These are phyloP conservation scores for Rubus parviflorus DNA, from an alignment of 306 rosid species.

Conservation along the genomic window DNA sequence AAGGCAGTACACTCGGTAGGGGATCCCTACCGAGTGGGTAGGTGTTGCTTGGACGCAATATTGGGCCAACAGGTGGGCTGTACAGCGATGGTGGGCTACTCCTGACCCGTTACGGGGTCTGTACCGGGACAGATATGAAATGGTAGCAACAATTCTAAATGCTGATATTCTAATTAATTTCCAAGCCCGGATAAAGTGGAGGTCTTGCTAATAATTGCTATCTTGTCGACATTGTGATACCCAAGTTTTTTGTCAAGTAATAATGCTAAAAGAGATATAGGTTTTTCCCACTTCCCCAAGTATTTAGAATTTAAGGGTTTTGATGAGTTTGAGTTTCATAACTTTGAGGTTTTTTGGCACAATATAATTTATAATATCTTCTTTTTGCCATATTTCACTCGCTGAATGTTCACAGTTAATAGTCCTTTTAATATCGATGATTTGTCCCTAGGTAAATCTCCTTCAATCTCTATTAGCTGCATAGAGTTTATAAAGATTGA, in stretches of 20 bases:
- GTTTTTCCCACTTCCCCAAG: neutral
- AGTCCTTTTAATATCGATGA: neutral
- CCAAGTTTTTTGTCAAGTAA: neutral
- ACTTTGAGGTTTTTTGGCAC: no score
- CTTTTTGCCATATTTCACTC: neutral
- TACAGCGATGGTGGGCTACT: no score
- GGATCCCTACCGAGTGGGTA: no score
- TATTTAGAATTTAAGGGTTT: neutral
- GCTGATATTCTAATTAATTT: neutral
- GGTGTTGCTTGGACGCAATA: no score
- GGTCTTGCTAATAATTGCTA: neutral
- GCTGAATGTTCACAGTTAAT: neutral
- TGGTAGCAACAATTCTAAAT: no score
- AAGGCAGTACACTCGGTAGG: no score
- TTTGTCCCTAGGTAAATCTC: neutral
- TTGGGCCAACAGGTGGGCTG: no score
- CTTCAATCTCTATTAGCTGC: neutral
- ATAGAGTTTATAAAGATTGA: no score
- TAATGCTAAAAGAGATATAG: neutral
- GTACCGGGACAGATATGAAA: no score
- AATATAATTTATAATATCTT: neutral
- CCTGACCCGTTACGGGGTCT: no score
- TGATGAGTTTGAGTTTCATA: slow-evolving; percentile 3
- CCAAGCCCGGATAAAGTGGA: neutral
- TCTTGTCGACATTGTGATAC: neutral